Conservation (phyloP, 441 rosid species). For the Eugenia klotzschiana region DNA sequence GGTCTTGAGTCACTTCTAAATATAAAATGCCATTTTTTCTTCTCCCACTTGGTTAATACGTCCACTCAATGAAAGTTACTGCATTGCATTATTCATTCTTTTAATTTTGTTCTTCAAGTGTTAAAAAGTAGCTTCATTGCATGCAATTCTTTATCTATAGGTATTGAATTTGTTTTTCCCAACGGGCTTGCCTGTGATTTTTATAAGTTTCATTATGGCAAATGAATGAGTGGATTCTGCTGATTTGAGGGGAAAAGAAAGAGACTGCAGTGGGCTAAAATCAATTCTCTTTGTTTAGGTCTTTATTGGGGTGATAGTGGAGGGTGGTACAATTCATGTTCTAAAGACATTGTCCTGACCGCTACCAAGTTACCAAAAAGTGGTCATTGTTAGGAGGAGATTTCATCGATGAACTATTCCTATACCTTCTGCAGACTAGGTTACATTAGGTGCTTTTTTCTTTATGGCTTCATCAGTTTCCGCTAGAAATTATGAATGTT, state of each 20-base stretch:
- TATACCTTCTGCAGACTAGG: neutral
- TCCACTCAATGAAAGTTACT: neutral
- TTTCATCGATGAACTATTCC: neutral
- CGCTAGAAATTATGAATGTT: neutral
- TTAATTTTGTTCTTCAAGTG: neutral
- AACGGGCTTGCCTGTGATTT: neutral
- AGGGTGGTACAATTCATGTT: neutral
- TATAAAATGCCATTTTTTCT: neutral
- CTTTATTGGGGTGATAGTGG: neutral
- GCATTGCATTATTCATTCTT: neutral
- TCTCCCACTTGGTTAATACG: neutral
- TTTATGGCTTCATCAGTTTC: neutral
- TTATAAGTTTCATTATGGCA: neutral
- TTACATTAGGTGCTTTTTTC: neutral
- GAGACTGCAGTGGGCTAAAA: neutral
- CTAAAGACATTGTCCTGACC: neutral
- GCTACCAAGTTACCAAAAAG: neutral
- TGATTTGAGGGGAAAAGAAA: neutral
- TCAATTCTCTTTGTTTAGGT: neutral
- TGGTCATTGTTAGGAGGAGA: neutral
- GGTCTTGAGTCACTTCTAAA: neutral
- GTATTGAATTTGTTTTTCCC: neutral
- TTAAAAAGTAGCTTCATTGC: neutral
- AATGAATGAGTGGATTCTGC: neutral
- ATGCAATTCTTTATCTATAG: neutral